Evolutionary conservation across 2,329 filamentous ascomycete species (phyloP).

Genomic region (Ceratocystis alfenasii): DNA sequence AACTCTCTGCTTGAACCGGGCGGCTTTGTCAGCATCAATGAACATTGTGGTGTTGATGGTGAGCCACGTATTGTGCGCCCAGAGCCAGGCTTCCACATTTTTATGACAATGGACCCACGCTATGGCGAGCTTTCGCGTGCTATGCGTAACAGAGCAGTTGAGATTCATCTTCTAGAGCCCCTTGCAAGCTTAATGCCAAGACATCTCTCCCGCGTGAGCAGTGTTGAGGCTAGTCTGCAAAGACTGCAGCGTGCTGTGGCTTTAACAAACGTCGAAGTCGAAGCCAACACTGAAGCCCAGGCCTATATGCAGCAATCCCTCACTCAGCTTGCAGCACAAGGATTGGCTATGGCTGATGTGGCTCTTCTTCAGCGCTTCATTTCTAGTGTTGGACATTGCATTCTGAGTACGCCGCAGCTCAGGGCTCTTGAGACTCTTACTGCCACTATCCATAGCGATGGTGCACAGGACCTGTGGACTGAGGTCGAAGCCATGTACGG

Average conservation of each 20-base stretch:
- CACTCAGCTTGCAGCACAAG: slow-evolving; percentile 18
- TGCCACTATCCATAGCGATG: slow-evolving; percentile 16
- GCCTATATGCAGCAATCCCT: background rate
- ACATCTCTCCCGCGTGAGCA: slow-evolving; percentile 33
- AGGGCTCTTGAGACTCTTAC: slow-evolving; percentile 12
- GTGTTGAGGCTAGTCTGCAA: slow-evolving; percentile 40
- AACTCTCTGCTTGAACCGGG: slow-evolving; percentile 91
- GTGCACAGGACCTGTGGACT: slow-evolving; percentile 18
- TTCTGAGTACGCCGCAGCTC: slow-evolving; percentile 10
- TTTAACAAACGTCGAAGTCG: background rate
- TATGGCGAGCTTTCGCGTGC: slow-evolving; percentile 90
- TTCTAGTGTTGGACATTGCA: slow-evolving; percentile 1
- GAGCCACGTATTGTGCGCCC: slow-evolving; percentile 68
- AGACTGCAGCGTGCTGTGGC: slow-evolving; percentile 32
- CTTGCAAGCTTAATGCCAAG: slow-evolving; percentile 29
- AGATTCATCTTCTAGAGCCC: slow-evolving; percentile 58
- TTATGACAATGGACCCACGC: slow-evolving; percentile 82
- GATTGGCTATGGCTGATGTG: slow-evolving; percentile 22
- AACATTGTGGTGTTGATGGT: slow-evolving; percentile 74
- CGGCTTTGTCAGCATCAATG: slow-evolving; percentile 80
- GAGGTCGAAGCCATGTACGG: slow-evolving; percentile 32
- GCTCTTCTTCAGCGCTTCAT: slow-evolving; percentile 22
- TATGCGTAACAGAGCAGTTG: slow-evolving; percentile 90
- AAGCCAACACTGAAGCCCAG: background rate
- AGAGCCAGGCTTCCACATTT: slow-evolving; percentile 79